Evolutionary conservation across 1,139 yeast species (phyloP), one percentile per base, ranked within the genome.

Genomic region (Kurtzmaniella quercitrusa): DNA sequence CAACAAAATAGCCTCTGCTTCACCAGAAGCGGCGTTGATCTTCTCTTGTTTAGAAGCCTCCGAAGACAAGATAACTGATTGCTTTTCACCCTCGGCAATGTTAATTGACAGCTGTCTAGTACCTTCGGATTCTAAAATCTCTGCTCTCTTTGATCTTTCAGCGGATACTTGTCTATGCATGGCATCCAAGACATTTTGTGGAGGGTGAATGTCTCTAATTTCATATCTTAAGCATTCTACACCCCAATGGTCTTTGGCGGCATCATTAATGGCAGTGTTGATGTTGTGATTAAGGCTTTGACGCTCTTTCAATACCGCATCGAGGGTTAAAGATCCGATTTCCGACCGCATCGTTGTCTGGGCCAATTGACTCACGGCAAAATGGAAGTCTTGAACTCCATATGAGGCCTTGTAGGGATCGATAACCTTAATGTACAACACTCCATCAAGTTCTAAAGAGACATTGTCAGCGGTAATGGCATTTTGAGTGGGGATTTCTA

Each of bases 261-360:
- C 95, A 54, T 85, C 94, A 59, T 88, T 88, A 56, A 88, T 81
- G 8, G 85, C 88, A n/a, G 69, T 58, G 46, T 90, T 86, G 60
- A 88, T 87, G 64, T 85, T 85, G 49, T 65, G 66, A 63, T 88
- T 88, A 54, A 88, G 73, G 29, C 74, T 59, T 58, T 85, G 91
- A 56, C 95, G 75, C 61, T 87, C 95, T 51, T 80, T 76, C 52
- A 88, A 73, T 17, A 86, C 94, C 43, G 82, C 79, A 57, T 88
- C 95, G 54, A 88, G 74, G 2, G 90, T 75, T 69, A 87, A 68
- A 49, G 86, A 85, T 42, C 95, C 95, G 56, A 88, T 88, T 63
- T 88, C 95, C 1, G 89, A 81, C 56, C 95, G 74, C 95, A 88
- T 88, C 34, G 95, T 86, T 17, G 96, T 87, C 61, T 87, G 95